These are phyloP conservation scores for Colletotrichum plurivorum DNA, from an alignment of 2,329 filamentous ascomycete genomes.

Conservation along the genomic window DNA sequence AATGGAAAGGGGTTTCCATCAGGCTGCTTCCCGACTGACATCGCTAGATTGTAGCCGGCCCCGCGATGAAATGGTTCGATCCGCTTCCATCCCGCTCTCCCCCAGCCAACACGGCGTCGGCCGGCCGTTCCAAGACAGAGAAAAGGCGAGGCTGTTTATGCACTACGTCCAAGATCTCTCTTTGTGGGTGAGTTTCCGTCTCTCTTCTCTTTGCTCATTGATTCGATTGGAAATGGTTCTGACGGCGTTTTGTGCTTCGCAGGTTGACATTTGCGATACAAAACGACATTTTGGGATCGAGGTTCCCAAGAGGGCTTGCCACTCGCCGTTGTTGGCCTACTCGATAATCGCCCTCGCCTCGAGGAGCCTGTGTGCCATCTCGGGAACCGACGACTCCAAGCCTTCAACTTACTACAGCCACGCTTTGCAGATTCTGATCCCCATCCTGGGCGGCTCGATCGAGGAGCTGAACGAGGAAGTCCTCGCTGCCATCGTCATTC, in stretches of 20 bases:
- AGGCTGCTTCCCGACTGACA: not conserved
- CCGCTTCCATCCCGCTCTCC: not conserved
- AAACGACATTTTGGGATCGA: slow-evolving; percentile 56
- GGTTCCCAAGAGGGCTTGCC: slow-evolving; percentile 56
- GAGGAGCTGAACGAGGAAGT: slow-evolving; percentile 55
- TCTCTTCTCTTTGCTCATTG: accelerated
- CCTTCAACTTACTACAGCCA: slow-evolving; percentile 57
- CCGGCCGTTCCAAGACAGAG: slow-evolving; percentile 22
- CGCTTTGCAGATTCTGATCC: slow-evolving; percentile 56
- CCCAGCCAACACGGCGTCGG: slow-evolving; percentile 22
- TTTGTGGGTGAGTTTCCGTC: slow-evolving; percentile 1
- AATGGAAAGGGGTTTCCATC: not conserved
- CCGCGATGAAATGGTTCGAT: not conserved
- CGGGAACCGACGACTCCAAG: slow-evolving; percentile 45
- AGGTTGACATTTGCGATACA: slow-evolving; percentile 59
- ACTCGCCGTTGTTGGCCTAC: slow-evolving; percentile 54
- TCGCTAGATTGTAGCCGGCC: not conserved
- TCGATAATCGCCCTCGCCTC: slow-evolving; percentile 47
- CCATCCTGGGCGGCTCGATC: slow-evolving; percentile 51
- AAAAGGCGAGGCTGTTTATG: slow-evolving; percentile 29
- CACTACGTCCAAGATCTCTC: slow-evolving; percentile 30
- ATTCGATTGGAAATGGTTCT: not conserved
- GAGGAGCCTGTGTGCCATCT: slow-evolving; percentile 42
- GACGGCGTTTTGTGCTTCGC: slow-evolving; percentile 9
- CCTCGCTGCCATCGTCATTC: slow-evolving; percentile 54